Conservation (phyloP, 2,329 filamentous ascomycete genomes). For the Ophioceras dolichostomum region DNA sequence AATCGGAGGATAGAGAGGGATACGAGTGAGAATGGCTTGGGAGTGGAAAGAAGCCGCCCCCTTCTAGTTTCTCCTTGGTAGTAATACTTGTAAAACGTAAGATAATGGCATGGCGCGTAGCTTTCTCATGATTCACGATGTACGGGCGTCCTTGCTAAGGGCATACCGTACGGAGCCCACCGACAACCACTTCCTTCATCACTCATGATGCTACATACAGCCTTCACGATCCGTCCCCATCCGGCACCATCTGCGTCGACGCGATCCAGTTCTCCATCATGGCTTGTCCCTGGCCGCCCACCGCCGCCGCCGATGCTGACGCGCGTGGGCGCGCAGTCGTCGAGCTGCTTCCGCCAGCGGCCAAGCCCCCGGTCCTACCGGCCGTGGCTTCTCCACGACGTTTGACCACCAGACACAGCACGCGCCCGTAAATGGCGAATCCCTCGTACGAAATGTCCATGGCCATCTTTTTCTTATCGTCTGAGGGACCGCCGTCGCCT, state of each 20-base stretch:
- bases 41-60: no score
- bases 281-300: slow-evolving; percentile 41
- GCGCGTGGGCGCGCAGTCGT: no score
- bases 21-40: no score
- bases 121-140: no score
- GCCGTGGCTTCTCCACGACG: slow-evolving; percentile 47
- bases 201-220: background rate
- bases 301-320: slow-evolving; percentile 12
- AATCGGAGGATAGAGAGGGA: no score
- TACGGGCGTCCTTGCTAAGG: no score
- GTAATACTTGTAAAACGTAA: no score
- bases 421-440: slow-evolving; percentile 89
- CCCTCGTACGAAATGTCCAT: slow-evolving; percentile 87
- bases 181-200: no score
- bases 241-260: slow-evolving; percentile 56
- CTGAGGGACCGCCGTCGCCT: slow-evolving; percentile 22
- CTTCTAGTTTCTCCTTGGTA: no score
- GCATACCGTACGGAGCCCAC: no score
- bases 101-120: no score
- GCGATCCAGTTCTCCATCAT: slow-evolving; percentile 78
- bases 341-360: slow-evolving; percentile 15
- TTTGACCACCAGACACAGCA: slow-evolving; percentile 80
- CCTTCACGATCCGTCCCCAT: background rate
- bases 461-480: slow-evolving; percentile 84
- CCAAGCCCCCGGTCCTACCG: slow-evolving; percentile 13